Conservation (phyloP, 2,329 filamentous ascomycete species). For the Hirsutella minnesotensis region DNA sequence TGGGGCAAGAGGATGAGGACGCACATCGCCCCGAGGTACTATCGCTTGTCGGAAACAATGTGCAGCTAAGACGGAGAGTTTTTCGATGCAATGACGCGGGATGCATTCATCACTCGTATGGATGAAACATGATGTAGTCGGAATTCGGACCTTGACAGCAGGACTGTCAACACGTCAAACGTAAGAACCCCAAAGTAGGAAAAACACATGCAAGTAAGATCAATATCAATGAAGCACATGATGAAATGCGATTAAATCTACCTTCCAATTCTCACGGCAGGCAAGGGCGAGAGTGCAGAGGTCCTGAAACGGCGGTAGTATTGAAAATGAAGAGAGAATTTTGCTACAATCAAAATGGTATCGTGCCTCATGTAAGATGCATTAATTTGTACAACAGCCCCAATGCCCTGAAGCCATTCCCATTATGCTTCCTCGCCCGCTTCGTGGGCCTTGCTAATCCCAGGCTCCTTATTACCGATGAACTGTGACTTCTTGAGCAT, state of each 20-base stretch:
- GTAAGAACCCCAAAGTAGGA: too few relatives aligned
- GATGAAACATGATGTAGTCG: too few relatives aligned
- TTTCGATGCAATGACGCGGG: too few relatives aligned
- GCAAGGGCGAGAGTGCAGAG: too few relatives aligned
- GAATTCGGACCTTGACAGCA: too few relatives aligned
- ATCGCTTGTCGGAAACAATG: background rate
- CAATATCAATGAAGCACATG: too few relatives aligned
- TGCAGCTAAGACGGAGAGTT: background rate
- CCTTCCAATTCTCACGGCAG: too few relatives aligned
- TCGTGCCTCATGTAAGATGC: conserved; percentile 1
- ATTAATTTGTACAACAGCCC: background rate
- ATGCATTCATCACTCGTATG: too few relatives aligned
- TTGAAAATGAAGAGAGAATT: background rate
- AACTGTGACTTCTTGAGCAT: conserved; percentile 37
- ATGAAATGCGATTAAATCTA: too few relatives aligned
- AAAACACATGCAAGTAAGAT: too few relatives aligned
- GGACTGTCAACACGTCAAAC: too few relatives aligned
- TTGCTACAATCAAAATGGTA: conserved; percentile 1
- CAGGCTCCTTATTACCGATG: conserved; percentile 26
- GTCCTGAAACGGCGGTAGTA: background rate
- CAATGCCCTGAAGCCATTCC: background rate
- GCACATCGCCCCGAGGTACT: conserved; percentile 1
- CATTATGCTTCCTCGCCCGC: conserved; percentile 2
- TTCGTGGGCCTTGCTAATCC: conserved; percentile 13
- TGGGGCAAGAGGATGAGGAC: conserved; percentile 18